Evolutionary conservation across 371 early-diverging fungal species (phyloP).

Genomic region (Blakeslea trispora): DNA sequence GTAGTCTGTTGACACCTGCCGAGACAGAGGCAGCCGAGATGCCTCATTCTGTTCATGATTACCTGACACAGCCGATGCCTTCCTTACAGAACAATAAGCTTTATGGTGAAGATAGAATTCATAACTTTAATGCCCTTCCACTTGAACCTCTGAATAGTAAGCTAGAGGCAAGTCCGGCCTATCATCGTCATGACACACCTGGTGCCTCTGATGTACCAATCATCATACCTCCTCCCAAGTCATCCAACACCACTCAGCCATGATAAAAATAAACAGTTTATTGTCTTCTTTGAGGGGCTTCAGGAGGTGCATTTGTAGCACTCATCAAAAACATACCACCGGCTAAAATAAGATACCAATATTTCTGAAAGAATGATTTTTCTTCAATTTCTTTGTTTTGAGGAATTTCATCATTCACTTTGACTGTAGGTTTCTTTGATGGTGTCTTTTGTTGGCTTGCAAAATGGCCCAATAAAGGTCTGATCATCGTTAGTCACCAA

Average conservation of each 20-base stretch:
- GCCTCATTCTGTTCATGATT: slow-evolving; percentile 23
- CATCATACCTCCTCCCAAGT: not conserved
- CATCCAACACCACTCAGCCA: not conserved
- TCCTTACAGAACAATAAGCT: slow-evolving; percentile 16
- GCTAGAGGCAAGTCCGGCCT: not conserved
- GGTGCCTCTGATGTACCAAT: no score
- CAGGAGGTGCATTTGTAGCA: slow-evolving; percentile 8
- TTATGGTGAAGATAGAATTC: slow-evolving; percentile 19
- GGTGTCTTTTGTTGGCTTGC: slow-evolving; percentile 18
- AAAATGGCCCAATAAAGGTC: slow-evolving; percentile 29
- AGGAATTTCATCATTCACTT: slow-evolving; percentile 20
- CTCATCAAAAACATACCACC: slow-evolving; percentile 17
- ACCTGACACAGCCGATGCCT: slow-evolving; percentile 15
- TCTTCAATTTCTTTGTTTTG: slow-evolving; percentile 27
- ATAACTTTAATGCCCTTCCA: slow-evolving; percentile 23
- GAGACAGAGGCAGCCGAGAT: slow-evolving; percentile 1
- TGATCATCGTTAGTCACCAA: slow-evolving; percentile 2
- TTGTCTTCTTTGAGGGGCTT: slow-evolving; percentile 9
- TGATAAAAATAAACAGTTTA: not conserved
- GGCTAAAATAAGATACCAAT: slow-evolving; percentile 28
- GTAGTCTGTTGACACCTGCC: slow-evolving; percentile 14
- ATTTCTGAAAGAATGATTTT: slow-evolving; percentile 34
- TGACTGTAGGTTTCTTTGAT: slow-evolving; percentile 17
- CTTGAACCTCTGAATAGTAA: slow-evolving; percentile 16
- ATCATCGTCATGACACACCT: no score